Conservation (phyloP, 805 yeast genomes). For the Metschnikowia baotianmanensis region DNA sequence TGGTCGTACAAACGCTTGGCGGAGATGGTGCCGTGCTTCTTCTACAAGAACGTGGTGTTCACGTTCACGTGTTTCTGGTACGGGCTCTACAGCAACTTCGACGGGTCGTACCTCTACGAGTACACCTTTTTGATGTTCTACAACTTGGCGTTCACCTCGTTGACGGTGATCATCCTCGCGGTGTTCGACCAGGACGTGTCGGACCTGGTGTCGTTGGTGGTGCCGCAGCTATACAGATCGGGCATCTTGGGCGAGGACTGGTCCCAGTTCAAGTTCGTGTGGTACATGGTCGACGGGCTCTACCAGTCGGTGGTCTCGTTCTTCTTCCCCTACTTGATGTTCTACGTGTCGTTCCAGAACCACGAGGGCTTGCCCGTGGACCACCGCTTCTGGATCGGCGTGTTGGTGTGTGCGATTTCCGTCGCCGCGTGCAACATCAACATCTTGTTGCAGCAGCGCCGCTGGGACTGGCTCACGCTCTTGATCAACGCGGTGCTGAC, state of each 20-base stretch:
- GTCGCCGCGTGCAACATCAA: constrained; percentile 65
- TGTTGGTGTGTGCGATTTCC: constrained; percentile 55
- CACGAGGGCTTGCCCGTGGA: constrained; percentile 58
- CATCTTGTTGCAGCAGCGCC: constrained; percentile 62
- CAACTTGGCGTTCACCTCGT: constrained; percentile 78
- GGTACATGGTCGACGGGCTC: constrained; percentile 74
- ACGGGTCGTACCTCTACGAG: constrained; percentile 77
- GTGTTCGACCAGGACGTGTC: constrained; percentile 79
- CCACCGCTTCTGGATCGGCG: constrained; percentile 72
- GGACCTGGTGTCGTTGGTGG: constrained; percentile 63
- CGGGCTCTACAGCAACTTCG: constrained; percentile 70
- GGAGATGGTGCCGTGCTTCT: constrained; percentile 82
- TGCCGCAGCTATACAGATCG: constrained; percentile 70
- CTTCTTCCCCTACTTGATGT: constrained; percentile 66
- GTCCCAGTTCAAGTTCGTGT: constrained; percentile 63
- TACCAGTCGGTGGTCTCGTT: constrained; percentile 72
- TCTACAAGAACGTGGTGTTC: constrained; percentile 75
- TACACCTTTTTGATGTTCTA: constrained; percentile 78
- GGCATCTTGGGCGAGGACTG: constrained; percentile 76
- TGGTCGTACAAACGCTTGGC: constrained; percentile 83
- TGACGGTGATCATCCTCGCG: constrained; percentile 76
- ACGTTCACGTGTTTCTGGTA: constrained; percentile 77
- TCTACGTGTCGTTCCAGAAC: constrained; percentile 31
- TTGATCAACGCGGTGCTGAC: constrained; percentile 53
- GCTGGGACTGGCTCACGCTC: constrained; percentile 76